phyloP scores from a whole-genome alignment of 768 basidiomycete species.

The Pleurotus tuoliensis region DNA sequence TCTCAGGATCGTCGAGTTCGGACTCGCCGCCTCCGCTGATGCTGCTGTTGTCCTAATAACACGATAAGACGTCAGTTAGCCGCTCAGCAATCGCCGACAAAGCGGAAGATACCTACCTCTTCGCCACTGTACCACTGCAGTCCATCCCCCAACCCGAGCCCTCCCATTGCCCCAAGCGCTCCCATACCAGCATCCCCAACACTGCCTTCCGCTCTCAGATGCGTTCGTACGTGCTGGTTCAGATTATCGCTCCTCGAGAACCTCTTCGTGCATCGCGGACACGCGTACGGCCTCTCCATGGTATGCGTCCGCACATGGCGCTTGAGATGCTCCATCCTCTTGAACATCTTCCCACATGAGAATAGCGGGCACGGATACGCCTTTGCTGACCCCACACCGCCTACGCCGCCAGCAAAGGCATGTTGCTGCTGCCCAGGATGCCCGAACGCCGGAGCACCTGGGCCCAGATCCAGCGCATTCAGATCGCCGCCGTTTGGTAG shows the following conservation, averaged over 20 bases:
- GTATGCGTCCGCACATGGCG: constrained; percentile 87
- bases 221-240: constrained; percentile 81
- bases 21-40: constrained; percentile 15
- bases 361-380: constrained; percentile 80
- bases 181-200: constrained; percentile 23
- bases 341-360: constrained; percentile 83
- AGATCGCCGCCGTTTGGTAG: constrained; percentile 9
- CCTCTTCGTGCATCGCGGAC: constrained; percentile 69
- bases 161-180: constrained; percentile 18
- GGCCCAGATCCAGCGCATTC: background rate
- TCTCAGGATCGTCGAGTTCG: constrained; percentile 14
- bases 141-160: constrained; percentile 18
- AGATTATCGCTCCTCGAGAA: constrained; percentile 91
- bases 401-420: background rate
- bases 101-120: constrained; percentile 23
- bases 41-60: constrained; percentile 8
- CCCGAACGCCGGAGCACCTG: background rate
- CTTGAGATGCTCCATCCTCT: constrained; percentile 89
- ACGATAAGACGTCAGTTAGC: constrained; percentile 8
- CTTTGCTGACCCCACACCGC: constrained; percentile 30
- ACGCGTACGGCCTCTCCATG: constrained; percentile 80
- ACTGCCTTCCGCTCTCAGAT: constrained; percentile 43
- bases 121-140: constrained; percentile 27
- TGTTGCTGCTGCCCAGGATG: background rate
- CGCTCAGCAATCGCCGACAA: constrained; percentile 12